These are phyloP conservation scores for Capronia epimyces DNA, from an alignment of 2,329 filamentous ascomycete species.

Conservation along the genomic window DNA sequence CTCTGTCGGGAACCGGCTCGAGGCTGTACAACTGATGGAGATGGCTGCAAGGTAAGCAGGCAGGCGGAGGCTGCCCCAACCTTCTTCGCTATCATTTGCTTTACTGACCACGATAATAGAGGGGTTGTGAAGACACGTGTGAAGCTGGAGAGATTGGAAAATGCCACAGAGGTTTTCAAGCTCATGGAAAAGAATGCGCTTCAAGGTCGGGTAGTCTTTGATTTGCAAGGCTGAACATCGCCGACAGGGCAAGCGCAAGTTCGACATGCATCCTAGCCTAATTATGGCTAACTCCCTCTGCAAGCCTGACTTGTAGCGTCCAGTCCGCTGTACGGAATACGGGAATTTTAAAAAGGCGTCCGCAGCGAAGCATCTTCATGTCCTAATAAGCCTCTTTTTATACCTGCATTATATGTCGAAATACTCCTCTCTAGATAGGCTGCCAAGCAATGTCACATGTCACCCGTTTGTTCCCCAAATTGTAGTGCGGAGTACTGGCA, in stretches of 20 bases:
- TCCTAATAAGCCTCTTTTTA: too few relatives aligned
- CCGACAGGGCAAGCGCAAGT: too few relatives aligned
- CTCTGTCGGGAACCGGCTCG: conserved; percentile 46
- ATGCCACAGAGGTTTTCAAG: conserved; percentile 42
- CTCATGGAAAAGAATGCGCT: conserved; percentile 41
- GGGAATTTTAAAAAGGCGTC: too few relatives aligned
- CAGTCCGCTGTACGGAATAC: too few relatives aligned
- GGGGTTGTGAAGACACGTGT: conserved; percentile 44
- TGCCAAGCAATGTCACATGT: too few relatives aligned
- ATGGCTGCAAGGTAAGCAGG: conserved; percentile 36
- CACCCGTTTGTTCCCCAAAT: background rate
- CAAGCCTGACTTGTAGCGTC: too few relatives aligned
- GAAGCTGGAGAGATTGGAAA: conserved; percentile 43
- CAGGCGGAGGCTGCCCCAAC: background rate
- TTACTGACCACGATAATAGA: conserved; percentile 23
- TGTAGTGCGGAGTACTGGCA: background rate
- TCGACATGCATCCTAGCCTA: background rate
- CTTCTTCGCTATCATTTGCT: background rate
- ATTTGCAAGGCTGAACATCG: conserved; percentile 30
- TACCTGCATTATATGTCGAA: background rate
- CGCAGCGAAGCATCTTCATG: too few relatives aligned
- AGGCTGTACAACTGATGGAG: conserved; percentile 46
- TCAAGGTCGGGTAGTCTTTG: conserved; percentile 45
- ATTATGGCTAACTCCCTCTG: too few relatives aligned
- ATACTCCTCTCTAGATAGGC: background rate